phyloP scores from a whole-genome alignment of 2,329 filamentous ascomycete species.

The Anisogramma anomala region DNA sequence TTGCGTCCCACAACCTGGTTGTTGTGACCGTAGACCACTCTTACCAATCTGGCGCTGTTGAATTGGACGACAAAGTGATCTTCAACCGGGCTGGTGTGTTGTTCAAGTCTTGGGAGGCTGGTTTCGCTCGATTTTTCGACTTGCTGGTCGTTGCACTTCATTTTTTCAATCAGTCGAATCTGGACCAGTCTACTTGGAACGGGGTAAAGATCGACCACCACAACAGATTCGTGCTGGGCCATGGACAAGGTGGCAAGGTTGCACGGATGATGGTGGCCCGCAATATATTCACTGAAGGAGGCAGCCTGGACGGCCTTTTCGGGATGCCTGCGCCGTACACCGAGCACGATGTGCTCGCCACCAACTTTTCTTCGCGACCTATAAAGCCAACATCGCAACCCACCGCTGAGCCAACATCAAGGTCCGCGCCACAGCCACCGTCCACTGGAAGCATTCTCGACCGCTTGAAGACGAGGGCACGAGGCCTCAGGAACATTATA shows the following conservation, averaged over 20 bases:
- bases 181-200: background rate
- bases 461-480: background rate
- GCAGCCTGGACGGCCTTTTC: background rate
- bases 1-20: constrained; percentile 4
- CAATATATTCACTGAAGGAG: background rate
- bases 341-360: background rate
- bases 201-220: background rate
- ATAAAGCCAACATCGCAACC: background rate
- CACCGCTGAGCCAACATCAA: background rate
- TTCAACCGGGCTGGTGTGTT: background rate
- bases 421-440: no score
- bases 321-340: background rate
- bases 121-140: background rate
- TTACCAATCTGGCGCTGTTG: constrained; percentile 7
- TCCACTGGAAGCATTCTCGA: no score
- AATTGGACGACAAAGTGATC: background rate
- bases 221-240: constrained; percentile 6
- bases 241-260: constrained; percentile 5
- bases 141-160: background rate
- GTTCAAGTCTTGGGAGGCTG: background rate
- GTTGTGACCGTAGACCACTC: constrained; percentile 8
- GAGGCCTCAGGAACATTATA: background rate
- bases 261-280: background rate
- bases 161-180: background rate
- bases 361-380: background rate